Evolutionary conservation across 768 basidiomycete species (phyloP), one percentile per base, ranked within the genome.

Genomic region (Amanita polypyramis): DNA sequence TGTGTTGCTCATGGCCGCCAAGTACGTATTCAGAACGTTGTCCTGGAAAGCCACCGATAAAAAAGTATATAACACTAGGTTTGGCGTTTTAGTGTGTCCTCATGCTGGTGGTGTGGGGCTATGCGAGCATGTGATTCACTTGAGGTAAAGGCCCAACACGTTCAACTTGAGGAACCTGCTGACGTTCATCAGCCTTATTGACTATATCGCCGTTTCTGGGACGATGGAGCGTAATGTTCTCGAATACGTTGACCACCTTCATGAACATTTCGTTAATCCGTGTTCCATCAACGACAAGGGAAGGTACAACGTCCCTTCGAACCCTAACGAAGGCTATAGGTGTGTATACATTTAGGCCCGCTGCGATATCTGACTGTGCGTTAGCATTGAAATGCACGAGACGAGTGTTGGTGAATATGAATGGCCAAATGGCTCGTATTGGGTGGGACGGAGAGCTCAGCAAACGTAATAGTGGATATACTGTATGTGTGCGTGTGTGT

Each of bases 41-140:
- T 15, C 20, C 32, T 2, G 12, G 21, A 33, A 32, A 3, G 35
- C 19, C 17, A 38, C 20, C 32, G n/a, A n/a, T 14, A 25, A 30
- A 20, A 38, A n/a, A n/a, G 15, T 12, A n/a, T n/a, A n/a, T n/a
- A 11, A 19, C n/a, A 15, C 38, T 47, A 86, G 82, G 56, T 91
- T 87, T 58, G 86, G 85, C 40, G 73, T 91, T 27, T 80, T 85
- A 3, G 88, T 93, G 11, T 92, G 89, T 59, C 94, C 94, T 8
- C 94, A 97, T 61, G 93, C 94, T 0, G 94, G 94, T 33, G 94
- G 94, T 52, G 89, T 96, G 34, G 91, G 91, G 5, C 70, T 95
- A 27, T 94, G 93, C 60, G 90, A 95, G 70, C 87, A 92, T 64
- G 89, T 88, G 41, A 89, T 92, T 55, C 86, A 88, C 57, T 65